A percentile compares a stretch with the other conserved stretches of the same genome.
Conservation (phyloP, 2,329 filamentous ascomycete genomes). For the Emergomyces orientalis region DNA sequence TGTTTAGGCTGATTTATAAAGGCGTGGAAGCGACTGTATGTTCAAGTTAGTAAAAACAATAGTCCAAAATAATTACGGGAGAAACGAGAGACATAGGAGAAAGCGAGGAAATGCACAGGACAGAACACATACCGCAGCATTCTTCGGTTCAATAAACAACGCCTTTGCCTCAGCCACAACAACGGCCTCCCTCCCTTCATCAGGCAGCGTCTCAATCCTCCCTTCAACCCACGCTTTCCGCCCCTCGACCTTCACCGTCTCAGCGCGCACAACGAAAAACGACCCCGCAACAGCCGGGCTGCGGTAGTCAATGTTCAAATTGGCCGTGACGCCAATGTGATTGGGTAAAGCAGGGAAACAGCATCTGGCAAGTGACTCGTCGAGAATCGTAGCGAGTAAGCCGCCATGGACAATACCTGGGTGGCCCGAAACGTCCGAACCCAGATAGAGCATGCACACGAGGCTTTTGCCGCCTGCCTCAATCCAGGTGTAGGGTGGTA, state of each 20-base stretch:
- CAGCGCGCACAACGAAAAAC: slow-evolving; percentile 50
- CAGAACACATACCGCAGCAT: slow-evolving; percentile 57
- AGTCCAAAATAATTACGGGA: not conserved
- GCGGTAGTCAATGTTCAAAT: slow-evolving; percentile 53
- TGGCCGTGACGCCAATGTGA: slow-evolving; percentile 48
- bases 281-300: slow-evolving; percentile 50
- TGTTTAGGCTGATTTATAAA: slow-evolving; percentile 13
- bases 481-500: slow-evolving; percentile 70
- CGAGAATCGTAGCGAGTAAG: slow-evolving; percentile 56
- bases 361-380: slow-evolving; percentile 58
- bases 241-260: slow-evolving; percentile 33
- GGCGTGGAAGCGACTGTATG: slow-evolving; percentile 14
- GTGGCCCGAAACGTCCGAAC: slow-evolving; percentile 56
- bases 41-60: not conserved
- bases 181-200: slow-evolving; percentile 59
- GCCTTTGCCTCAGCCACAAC: slow-evolving; percentile 51
- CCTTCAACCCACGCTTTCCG: slow-evolving; percentile 33
- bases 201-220: slow-evolving; percentile 45
- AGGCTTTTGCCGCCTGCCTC: slow-evolving; percentile 61
- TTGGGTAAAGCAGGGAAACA: slow-evolving; percentile 43
- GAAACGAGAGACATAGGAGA: not conserved
- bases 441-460: slow-evolving; percentile 58
- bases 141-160: slow-evolving; percentile 50
- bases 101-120: not conserved
- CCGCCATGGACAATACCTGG: slow-evolving; percentile 65